Evolutionary conservation across 768 basidiomycete species (phyloP).

Genomic region (Saitozyma sp.): DNA sequence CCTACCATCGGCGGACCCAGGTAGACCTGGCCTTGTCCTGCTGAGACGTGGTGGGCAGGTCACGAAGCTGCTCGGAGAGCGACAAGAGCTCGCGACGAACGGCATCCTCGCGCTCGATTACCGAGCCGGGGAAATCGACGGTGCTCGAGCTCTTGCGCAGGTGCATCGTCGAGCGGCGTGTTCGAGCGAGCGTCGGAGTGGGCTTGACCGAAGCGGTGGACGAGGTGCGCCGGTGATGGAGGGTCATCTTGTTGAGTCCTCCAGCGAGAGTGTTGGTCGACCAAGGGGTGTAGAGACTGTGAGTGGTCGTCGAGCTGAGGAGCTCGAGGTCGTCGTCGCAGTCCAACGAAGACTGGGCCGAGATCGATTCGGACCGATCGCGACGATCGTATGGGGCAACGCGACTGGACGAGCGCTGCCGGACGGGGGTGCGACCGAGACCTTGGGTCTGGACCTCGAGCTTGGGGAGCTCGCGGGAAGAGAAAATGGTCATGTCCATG

Average conservation of each 20-base stretch:
- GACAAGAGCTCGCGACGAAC: slow-evolving; percentile 13
- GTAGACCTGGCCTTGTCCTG: slow-evolving; percentile 30
- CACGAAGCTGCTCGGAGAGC: slow-evolving; percentile 9
- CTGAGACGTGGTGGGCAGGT: slow-evolving; percentile 12
- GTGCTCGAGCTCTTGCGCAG: not conserved
- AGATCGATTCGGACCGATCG: slow-evolving; percentile 27
- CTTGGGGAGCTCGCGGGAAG: slow-evolving; percentile 8
- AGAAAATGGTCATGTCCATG: slow-evolving; percentile 5
- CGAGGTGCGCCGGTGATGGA: slow-evolving; percentile 25
- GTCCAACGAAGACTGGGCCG: slow-evolving; percentile 9
- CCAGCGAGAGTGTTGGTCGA: slow-evolving; percentile 8
- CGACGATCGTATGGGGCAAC: slow-evolving; percentile 24
- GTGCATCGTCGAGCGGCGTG: slow-evolving; percentile 18
- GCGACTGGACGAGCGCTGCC: slow-evolving; percentile 24
- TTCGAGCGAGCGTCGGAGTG: slow-evolving; percentile 23
- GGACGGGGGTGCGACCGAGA: slow-evolving; percentile 12
- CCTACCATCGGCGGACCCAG: slow-evolving; percentile 40
- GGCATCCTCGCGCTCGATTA: slow-evolving; percentile 19
- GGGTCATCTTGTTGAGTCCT: slow-evolving; percentile 19
- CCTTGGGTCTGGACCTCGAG: slow-evolving; percentile 26
- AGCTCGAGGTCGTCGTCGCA: slow-evolving; percentile 15
- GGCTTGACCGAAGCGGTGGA: slow-evolving; percentile 6
- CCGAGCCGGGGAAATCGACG: slow-evolving; percentile 17
- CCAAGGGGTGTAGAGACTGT: slow-evolving; percentile 12
- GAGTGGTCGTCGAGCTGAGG: slow-evolving; percentile 22